Evolutionary conservation across 1,139 yeast genomes (phyloP).

Genomic region (Komagataea norvegica): DNA sequence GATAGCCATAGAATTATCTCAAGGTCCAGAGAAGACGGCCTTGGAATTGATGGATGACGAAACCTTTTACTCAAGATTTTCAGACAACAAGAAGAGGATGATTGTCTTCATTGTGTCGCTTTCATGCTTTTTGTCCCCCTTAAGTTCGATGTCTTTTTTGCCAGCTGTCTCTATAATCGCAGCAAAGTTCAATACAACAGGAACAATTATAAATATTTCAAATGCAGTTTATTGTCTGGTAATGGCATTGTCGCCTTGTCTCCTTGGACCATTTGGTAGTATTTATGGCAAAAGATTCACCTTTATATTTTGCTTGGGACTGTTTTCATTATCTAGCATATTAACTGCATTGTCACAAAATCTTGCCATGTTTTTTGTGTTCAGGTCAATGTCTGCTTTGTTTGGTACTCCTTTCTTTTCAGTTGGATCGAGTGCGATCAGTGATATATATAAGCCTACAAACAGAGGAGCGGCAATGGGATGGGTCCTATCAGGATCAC

Average conservation of each 20-base stretch:
- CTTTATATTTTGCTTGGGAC: slow-evolving; percentile 35
- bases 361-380: slow-evolving; percentile 45
- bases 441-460: slow-evolving; percentile 43
- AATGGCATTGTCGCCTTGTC: slow-evolving; percentile 48
- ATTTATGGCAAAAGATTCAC: slow-evolving; percentile 45
- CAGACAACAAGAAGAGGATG: slow-evolving; percentile 13
- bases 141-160: slow-evolving; percentile 39
- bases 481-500: slow-evolving; percentile 40
- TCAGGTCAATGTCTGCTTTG: slow-evolving; percentile 43
- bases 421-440: slow-evolving; percentile 42
- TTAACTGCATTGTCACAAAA: slow-evolving; percentile 43
- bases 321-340: slow-evolving; percentile 34
- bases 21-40: background rate
- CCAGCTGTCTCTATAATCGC: slow-evolving; percentile 51
- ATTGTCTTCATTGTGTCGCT: slow-evolving; percentile 26
- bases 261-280: slow-evolving; percentile 44
- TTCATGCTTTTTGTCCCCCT: slow-evolving; percentile 39
- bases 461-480: slow-evolving; percentile 47
- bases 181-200: slow-evolving; percentile 39
- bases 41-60: slow-evolving; percentile 8
- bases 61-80: slow-evolving; percentile 2
- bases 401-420: slow-evolving; percentile 50
- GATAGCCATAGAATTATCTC: background rate
- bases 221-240: slow-evolving; percentile 46
- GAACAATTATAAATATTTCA: slow-evolving; percentile 42